Percentiles rank a stretch among this genome's conserved stretches.
Conservation (phyloP, 768 basidiomycete genomes). For the Asterophora lycoperdoides region DNA sequence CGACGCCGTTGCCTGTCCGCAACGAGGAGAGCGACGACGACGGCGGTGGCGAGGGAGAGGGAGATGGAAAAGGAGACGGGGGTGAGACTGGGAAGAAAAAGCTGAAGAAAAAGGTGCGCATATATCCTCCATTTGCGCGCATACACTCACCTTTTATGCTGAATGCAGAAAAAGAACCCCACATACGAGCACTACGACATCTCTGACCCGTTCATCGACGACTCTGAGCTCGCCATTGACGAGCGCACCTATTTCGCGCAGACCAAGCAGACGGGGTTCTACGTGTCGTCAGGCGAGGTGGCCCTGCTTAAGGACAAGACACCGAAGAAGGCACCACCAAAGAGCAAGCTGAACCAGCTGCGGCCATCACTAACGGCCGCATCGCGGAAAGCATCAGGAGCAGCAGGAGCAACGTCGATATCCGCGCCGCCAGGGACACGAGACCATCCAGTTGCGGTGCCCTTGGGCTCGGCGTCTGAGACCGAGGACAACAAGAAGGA, state of each 20-base stretch:
- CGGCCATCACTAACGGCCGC: slow-evolving; percentile 1
- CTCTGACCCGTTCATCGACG: slow-evolving; percentile 94
- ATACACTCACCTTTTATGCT: slow-evolving; percentile 8
- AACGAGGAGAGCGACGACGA: slow-evolving; percentile 48
- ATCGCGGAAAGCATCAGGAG: neutral
- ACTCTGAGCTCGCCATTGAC: slow-evolving; percentile 88
- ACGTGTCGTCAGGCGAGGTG: slow-evolving; percentile 85
- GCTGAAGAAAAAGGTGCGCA: slow-evolving; percentile 30
- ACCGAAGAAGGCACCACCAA: slow-evolving; percentile 71
- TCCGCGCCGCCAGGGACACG: neutral
- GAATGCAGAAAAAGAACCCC: slow-evolving; percentile 45
- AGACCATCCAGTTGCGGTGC: neutral
- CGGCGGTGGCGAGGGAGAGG: slow-evolving; percentile 19
- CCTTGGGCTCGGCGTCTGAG: slow-evolving; percentile 5
- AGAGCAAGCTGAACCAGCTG: slow-evolving; percentile 45
- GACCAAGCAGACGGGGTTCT: slow-evolving; percentile 91
- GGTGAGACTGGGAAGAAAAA: slow-evolving; percentile 6
- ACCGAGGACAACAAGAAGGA: slow-evolving; percentile 3
- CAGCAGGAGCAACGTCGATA: no score
- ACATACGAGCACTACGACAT: slow-evolving; percentile 85
- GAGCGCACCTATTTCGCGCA: slow-evolving; percentile 87
- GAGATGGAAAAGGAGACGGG: slow-evolving; percentile 20
- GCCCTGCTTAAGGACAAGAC: slow-evolving; percentile 80
- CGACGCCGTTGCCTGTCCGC: slow-evolving; percentile 17
- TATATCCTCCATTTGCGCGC: neutral